phyloP scores from a whole-genome alignment of 2,329 filamentous ascomycete species.

The Pseudocercospora ulei region DNA sequence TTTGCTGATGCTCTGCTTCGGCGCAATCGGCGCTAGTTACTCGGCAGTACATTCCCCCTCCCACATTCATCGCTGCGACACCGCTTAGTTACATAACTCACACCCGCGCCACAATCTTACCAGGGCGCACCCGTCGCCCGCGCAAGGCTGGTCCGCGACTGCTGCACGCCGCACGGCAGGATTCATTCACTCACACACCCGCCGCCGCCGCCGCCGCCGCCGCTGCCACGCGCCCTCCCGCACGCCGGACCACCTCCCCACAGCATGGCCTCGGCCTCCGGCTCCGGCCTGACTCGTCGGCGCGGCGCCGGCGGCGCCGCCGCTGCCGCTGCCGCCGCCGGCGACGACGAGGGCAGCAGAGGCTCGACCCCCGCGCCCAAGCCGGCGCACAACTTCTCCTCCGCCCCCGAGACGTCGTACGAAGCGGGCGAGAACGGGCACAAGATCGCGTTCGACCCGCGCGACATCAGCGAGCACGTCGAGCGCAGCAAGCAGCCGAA shows the following conservation, averaged over 20 bases:
- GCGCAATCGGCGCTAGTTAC: no score
- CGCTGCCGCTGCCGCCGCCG: conserved; percentile 46
- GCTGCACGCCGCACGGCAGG: conserved; percentile 1
- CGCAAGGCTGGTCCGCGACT: neutral
- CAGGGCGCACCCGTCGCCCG: no score
- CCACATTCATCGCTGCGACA: no score
- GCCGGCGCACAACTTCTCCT: conserved; percentile 50
- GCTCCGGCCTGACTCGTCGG: conserved; percentile 62
- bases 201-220: conserved; percentile 6
- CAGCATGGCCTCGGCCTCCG: conserved; percentile 57
- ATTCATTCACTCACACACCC: no score
- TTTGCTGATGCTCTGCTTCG: no score
- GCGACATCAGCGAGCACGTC: conserved; percentile 92
- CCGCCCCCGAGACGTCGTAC: conserved; percentile 68
- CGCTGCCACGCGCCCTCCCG: conserved; percentile 1
- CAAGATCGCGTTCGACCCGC: conserved; percentile 94
- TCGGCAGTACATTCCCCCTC: no score
- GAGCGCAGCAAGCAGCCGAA: conserved; percentile 97
- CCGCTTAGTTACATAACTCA: no score
- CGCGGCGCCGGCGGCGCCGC: conserved; percentile 52
- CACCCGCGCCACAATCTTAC: no score
- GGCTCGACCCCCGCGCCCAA: conserved; percentile 56
- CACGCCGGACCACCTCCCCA: conserved; percentile 13
- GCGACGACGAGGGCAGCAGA: conserved; percentile 53
- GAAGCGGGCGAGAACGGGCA: conserved; percentile 82